These are phyloP conservation scores for Pseudogymnoascus sp. DNA, from an alignment of 2,329 filamentous ascomycete genomes.

Conservation along the genomic window DNA sequence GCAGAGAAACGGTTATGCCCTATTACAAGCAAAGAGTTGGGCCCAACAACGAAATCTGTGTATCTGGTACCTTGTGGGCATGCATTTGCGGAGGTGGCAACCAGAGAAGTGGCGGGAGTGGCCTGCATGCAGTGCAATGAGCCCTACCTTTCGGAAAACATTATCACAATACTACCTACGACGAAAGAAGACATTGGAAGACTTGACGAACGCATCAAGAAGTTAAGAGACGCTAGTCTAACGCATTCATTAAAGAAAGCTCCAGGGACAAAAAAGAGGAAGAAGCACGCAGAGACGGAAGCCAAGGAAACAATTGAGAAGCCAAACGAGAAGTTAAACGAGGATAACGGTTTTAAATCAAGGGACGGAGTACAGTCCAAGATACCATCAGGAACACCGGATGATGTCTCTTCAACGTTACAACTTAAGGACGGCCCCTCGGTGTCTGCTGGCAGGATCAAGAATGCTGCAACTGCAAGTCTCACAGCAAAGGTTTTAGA, in stretches of 20 bases:
- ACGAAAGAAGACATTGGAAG: conserved; percentile 62
- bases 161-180: conserved; percentile 75
- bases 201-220: conserved; percentile 58
- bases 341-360: conserved; percentile 25
- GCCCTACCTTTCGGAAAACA: conserved; percentile 62
- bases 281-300: conserved; percentile 50
- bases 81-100: conserved; percentile 79
- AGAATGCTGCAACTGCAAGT: conserved; percentile 78
- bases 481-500: conserved; percentile 80
- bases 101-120: conserved; percentile 68
- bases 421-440: conserved; percentile 27
- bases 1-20: conserved; percentile 70
- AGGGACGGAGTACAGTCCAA: conserved; percentile 23
- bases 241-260: conserved; percentile 85
- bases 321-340: conserved; percentile 24
- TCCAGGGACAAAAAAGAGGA: conserved; percentile 63
- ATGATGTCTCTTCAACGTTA: conserved; percentile 19
- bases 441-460: conserved; percentile 56
- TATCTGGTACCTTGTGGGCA: conserved; percentile 95
- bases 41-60: conserved; percentile 69
- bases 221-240: conserved; percentile 63
- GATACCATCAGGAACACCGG: conserved; percentile 21
- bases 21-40: conserved; percentile 78
- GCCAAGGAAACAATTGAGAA: conserved; percentile 24
- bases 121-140: conserved; percentile 67